Evolutionary conservation across 768 basidiomycete species (phyloP).

Genomic region (Termitomyces sp.): DNA sequence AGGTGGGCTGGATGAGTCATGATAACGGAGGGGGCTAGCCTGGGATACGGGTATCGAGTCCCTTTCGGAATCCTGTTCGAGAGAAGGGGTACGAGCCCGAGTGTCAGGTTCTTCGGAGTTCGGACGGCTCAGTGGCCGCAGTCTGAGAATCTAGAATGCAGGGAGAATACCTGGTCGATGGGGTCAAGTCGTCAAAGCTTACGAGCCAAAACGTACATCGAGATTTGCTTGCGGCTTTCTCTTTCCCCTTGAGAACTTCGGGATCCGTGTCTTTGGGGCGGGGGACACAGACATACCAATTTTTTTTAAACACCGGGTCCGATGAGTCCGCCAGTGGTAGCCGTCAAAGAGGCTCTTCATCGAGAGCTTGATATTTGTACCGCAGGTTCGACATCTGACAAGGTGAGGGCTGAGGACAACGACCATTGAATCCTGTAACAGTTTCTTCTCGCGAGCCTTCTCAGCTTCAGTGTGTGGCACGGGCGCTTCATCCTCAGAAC

Average conservation of each 20-base stretch:
- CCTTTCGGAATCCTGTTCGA: background rate
- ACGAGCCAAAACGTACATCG: constrained; percentile 9
- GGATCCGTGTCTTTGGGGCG: constrained; percentile 5
- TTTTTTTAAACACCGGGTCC: constrained; percentile 54
- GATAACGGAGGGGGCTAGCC: background rate
- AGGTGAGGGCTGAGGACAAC: constrained; percentile 45
- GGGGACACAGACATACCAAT: background rate
- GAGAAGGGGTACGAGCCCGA: background rate
- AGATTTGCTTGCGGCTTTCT: background rate
- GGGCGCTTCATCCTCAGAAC: constrained; percentile 2
- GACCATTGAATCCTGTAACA: constrained; percentile 51
- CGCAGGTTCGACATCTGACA: constrained; percentile 55
- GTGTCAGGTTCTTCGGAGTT: background rate
- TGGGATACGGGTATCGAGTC: background rate
- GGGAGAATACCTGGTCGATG: constrained; percentile 5
- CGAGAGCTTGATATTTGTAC: constrained; percentile 58
- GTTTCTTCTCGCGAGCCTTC: constrained; percentile 44
- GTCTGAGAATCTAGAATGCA: constrained; percentile 2
- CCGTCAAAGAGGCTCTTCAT: constrained; percentile 62
- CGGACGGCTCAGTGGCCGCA: background rate
- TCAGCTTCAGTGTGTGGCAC: constrained; percentile 37
- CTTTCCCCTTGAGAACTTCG: constrained; percentile 3
- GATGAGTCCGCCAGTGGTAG: constrained; percentile 66
- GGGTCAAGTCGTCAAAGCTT: constrained; percentile 1
- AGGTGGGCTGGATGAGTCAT: constrained; percentile 3